Percentiles rank a stretch among this genome's conserved stretches.
phyloP scores from a whole-genome alignment of 1,284 basidiomycete species.

The Papiliotrema laurentii region DNA sequence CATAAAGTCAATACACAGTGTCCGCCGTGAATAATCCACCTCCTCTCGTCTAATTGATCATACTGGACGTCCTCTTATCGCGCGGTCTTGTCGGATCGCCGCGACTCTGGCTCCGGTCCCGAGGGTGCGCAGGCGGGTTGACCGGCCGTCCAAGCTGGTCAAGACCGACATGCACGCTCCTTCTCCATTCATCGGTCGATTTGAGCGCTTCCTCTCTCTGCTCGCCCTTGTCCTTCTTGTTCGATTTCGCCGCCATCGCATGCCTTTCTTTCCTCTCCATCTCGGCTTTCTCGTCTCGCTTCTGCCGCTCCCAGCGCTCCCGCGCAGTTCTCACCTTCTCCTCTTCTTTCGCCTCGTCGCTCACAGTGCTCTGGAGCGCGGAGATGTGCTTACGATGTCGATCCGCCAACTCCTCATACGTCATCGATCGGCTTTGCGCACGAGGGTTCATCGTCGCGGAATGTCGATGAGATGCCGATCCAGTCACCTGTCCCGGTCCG shows the following conservation, averaged over 20 bases:
- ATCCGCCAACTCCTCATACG: constrained; percentile 42
- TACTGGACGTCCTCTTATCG: neutral
- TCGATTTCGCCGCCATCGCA: constrained; percentile 10
- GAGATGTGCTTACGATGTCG: constrained; percentile 42
- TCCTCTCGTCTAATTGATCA: constrained; percentile 1
- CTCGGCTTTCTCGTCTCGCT: constrained; percentile 18
- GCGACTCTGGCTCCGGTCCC: no score
- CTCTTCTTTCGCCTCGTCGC: constrained; percentile 31
- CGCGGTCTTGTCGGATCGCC: no score
- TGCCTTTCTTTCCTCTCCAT: constrained; percentile 20
- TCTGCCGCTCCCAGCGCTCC: constrained; percentile 27
- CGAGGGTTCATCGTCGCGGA: constrained; percentile 6
- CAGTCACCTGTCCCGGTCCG: neutral
- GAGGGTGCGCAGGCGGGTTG: no score
- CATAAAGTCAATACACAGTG: no score
- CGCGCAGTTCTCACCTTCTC: constrained; percentile 29
- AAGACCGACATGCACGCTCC: constrained; percentile 18
- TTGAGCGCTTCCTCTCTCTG: constrained; percentile 16
- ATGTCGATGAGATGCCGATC: constrained; percentile 5
- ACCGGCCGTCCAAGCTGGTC: constrained; percentile 1
- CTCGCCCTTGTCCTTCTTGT: constrained; percentile 4
- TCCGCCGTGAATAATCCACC: no score
- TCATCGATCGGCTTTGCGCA: constrained; percentile 21
- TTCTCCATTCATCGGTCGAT: constrained; percentile 34
- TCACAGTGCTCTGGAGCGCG: constrained; percentile 40